Base-by-base conservation (phyloP, 352 stramenopile genomes). In the Phytophthora uliginosa region DNA sequence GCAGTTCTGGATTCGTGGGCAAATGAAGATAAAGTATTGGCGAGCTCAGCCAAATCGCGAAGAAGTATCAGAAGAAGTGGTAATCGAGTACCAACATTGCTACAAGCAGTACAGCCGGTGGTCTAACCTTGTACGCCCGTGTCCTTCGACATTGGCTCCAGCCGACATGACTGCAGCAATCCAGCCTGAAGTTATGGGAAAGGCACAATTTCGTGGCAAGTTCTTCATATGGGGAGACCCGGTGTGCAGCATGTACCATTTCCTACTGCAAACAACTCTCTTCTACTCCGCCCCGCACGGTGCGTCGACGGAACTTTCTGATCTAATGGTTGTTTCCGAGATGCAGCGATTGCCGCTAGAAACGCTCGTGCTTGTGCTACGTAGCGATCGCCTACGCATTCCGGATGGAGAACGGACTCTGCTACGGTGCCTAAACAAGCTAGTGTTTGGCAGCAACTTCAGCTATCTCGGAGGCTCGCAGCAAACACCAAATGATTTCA, bases 201-300 rank as follows among this genome's bases (percentile, higher is more conserved):
- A 74, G 36, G 67, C 53, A 15, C 62, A 73, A 26, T 62, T 85
- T 58, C 28, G 63, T 52, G 75, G 78, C 52, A 75, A 68, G 17
- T 75, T 79, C 58, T 81, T 79, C 36, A n/a, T 86, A 17, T 94
- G 86, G 88, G 83, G 81, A 51, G 76, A 93, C 31, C 76, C 73
- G 4, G 59, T 93, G 5, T 92, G 84, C 73, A 91, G 87, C 18
- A 53, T 90, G 59, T 92, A 92, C 47, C 88, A 95, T 64, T 92
- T 84, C 51, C 57, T 95, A 40, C 73, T 91, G 17, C 66, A 83
- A 9, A 80, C 77, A 22, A 89, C 86, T 45, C 69, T 94, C 5
- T 95, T 95, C 52, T 93, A 92, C 48, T 69, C 77, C 8, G 51
- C 73, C 9, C 86, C 83, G 5, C 42, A 47, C 1, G 72, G 66